phyloP scores from a whole-genome alignment of 192 early-diverging fungal genomes.

The Linnemannia schmuckeri region DNA sequence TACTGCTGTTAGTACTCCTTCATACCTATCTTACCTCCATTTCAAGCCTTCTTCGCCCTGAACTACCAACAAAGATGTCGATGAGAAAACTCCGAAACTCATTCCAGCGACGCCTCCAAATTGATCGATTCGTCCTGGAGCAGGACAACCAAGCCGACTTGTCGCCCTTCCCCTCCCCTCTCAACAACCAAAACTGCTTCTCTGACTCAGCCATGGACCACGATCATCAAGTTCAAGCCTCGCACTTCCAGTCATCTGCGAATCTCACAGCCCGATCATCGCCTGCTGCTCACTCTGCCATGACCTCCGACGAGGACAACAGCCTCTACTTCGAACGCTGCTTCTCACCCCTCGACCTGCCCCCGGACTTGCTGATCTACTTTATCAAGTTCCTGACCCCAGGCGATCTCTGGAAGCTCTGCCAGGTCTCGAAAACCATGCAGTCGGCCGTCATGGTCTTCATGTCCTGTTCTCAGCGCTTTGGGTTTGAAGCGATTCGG shows the following conservation, averaged over 20 bases:
- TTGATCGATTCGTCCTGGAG: neutral
- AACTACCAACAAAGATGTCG: slow-evolving; percentile 6
- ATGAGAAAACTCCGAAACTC: neutral
- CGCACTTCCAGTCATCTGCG: neutral
- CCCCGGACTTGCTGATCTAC: slow-evolving; percentile 4
- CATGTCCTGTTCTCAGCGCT: slow-evolving; percentile 3
- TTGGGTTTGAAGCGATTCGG: slow-evolving; percentile 10
- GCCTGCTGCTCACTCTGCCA: neutral
- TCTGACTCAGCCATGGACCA: neutral
- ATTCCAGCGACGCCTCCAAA: slow-evolving; percentile 7
- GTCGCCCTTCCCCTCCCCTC: too few species aligned
- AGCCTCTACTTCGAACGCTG: neutral
- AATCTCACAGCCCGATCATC: neutral
- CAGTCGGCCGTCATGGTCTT: neutral
- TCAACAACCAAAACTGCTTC: neutral
- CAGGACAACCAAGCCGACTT: neutral
- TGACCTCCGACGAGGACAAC: neutral
- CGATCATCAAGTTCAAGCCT: neutral
- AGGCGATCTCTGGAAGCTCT: slow-evolving; percentile 18
- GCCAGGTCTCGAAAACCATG: slow-evolving; percentile 19
- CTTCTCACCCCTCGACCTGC: slow-evolving; percentile 15
- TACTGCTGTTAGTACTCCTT: neutral
- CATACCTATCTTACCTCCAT: neutral
- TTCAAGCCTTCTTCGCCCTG: neutral
- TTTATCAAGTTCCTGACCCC: slow-evolving; percentile 13